Conservation (phyloP, 2,329 filamentous ascomycete species). For the Trichophyton schoenleinii region DNA sequence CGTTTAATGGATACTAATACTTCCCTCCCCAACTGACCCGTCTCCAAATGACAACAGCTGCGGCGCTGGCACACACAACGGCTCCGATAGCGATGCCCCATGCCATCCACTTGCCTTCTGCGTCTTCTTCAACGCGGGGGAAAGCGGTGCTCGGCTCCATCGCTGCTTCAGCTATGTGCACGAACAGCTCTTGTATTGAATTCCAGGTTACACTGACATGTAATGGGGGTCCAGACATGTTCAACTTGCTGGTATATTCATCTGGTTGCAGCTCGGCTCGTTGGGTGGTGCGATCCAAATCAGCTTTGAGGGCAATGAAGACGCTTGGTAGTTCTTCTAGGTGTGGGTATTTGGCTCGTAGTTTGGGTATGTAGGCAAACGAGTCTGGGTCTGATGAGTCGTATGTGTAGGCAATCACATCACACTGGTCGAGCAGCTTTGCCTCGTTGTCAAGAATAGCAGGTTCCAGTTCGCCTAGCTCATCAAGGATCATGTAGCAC, state of each 20-base stretch:
- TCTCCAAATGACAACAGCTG: constrained; percentile 50
- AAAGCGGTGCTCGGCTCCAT: constrained; percentile 81
- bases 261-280: constrained; percentile 83
- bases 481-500: constrained; percentile 89
- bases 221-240: constrained; percentile 71
- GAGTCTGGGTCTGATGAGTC: constrained; percentile 95
- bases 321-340: constrained; percentile 82
- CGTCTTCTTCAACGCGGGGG: constrained; percentile 76
- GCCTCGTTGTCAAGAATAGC: constrained; percentile 85
- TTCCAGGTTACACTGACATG: constrained; percentile 94
- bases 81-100: constrained; percentile 77
- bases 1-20: constrained; percentile 8
- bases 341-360: constrained; percentile 66
- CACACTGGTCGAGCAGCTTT: constrained; percentile 74
- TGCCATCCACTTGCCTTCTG: constrained; percentile 63
- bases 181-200: constrained; percentile 88
- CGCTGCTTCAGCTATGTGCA: constrained; percentile 78
- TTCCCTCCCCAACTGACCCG: constrained; percentile 29
- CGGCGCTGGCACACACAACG: constrained; percentile 46
- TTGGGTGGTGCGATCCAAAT: constrained; percentile 94
- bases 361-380: constrained; percentile 76
- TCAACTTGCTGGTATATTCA: constrained; percentile 70
- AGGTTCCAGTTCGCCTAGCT: constrained; percentile 88
- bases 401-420: constrained; percentile 89
- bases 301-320: constrained; percentile 87